Base-by-base conservation (phyloP, 495 filamentous ascomycete genomes). In the Rusavskia elegans region DNA sequence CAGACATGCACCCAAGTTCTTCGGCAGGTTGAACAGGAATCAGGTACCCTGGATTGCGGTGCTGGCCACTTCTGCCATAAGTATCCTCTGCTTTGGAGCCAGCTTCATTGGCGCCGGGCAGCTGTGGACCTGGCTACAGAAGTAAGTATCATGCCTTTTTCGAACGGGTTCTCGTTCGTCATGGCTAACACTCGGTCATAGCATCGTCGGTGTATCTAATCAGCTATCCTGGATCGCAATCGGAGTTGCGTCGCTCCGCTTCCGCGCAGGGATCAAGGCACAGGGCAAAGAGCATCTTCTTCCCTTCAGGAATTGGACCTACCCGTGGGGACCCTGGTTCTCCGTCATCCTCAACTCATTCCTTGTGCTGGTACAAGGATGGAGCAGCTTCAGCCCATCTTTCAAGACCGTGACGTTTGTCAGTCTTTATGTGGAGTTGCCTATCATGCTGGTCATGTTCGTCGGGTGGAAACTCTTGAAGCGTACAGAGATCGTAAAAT, bases 181-280 rank as follows among this genome's bases (percentile, higher is more conserved):
- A 27, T 27, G 25, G 25, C 25, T 27, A 45, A 53, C 7, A 54
- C 40, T 20, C 55, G 51, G 48, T 42, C 54, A 13, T 58, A 70
- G 59, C 45, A 71, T 82, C 50, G 78, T 81, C 40, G 78, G 77
- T 13, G 78, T 82, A 13, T 80, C 77, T 0, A 82, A 81, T 56
- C 78, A 81, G 61, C 63, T 82, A 5, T 75, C 74, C 36, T 82
- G 78, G 78, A 70, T 76, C 54, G 69, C 70, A 49, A 82, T 82
- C 52, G 67, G 74, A 20, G 60, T 81, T 41, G 73, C 77, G 5
- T 80, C 76, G 4, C 64, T 82, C 37, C 73, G 78, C 30, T 82
- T 82, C 66, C 74, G 78, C 21, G 58, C 67, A 14, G 78, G 68
- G 13, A 63, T 82, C 48, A 68, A 67, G 48, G 59, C 55, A 7